Evolutionary conservation across 257 asterid species (phyloP).

Genomic region (Cynanchum wilfordii): DNA sequence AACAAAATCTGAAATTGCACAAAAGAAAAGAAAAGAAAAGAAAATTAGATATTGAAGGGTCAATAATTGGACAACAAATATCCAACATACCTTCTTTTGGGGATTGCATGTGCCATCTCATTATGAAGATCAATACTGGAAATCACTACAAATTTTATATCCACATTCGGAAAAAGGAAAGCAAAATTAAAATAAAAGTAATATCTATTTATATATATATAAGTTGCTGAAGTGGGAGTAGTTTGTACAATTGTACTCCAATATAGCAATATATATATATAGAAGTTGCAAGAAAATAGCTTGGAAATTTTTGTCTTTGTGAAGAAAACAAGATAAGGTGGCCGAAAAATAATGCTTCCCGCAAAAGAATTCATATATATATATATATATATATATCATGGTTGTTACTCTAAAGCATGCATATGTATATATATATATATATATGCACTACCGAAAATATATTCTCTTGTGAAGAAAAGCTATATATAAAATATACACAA

Average conservation of each 20-base stretch:
- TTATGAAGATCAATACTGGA: constrained; percentile 9
- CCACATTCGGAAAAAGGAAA: background rate
- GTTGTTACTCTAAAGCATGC: no score
- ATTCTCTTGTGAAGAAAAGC: background rate
- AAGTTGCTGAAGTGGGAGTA: constrained; percentile 25
- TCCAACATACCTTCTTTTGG: background rate
- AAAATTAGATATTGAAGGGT: background rate
- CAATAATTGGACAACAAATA: background rate
- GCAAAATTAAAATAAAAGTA: background rate
- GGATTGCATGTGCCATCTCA: background rate
- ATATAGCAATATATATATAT: background rate
- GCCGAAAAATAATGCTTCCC: no score
- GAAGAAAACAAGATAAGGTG: constrained; percentile 9
- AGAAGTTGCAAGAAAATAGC: constrained; percentile 13
- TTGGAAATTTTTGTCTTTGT: background rate
- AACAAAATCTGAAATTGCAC: no score
- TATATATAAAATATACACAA: background rate
- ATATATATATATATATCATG: background rate
- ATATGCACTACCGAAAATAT: background rate
- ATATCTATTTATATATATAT: background rate
- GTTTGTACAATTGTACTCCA: constrained; percentile 25
- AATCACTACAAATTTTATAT: constrained; percentile 15
- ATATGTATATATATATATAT: background rate
- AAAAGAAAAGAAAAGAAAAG: no score
- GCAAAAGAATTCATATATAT: no score